Conservation (phyloP, 2,329 filamentous ascomycete species). For the Aspergillus sp. region DNA sequence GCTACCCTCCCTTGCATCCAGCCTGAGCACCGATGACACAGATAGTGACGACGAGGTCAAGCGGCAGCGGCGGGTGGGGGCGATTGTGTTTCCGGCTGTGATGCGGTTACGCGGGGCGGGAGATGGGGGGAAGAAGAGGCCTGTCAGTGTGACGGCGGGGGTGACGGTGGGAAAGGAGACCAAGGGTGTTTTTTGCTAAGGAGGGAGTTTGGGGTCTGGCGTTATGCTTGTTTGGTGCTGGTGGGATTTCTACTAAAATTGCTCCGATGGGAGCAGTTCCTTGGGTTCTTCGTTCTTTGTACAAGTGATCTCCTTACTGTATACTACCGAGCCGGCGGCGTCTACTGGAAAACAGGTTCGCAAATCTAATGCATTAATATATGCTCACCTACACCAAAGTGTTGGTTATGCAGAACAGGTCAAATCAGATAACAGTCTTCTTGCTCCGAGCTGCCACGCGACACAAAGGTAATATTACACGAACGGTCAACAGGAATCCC, state of each 20-base stretch:
- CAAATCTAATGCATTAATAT: conserved; percentile 19
- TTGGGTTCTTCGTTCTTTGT: no score
- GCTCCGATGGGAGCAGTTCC: no score
- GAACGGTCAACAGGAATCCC: conserved; percentile 19
- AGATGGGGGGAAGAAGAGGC: neutral
- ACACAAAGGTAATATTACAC: conserved; percentile 30
- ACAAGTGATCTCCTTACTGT: no score
- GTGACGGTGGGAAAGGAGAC: conserved; percentile 1
- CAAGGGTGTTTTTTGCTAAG: conserved; percentile 22
- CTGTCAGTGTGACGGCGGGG: neutral
- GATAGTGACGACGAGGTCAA: conserved; percentile 3
- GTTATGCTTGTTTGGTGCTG: conserved; percentile 13
- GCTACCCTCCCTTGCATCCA: neutral
- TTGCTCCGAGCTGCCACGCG: conserved; percentile 31
- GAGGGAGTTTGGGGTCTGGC: conserved; percentile 17
- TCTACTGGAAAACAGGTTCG: no score
- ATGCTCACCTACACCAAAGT: conserved; percentile 14
- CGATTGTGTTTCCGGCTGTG: neutral
- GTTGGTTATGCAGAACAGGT: conserved; percentile 12
- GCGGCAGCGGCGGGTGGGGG: conserved; percentile 5
- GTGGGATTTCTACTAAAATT: no score
- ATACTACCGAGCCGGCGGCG: no score
- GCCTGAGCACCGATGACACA: neutral
- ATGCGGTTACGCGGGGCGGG: neutral
- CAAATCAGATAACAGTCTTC: conserved; percentile 27